These are phyloP conservation scores for Cicer cuneatum DNA, from an alignment of 306 rosid genomes.

Conservation along the genomic window DNA sequence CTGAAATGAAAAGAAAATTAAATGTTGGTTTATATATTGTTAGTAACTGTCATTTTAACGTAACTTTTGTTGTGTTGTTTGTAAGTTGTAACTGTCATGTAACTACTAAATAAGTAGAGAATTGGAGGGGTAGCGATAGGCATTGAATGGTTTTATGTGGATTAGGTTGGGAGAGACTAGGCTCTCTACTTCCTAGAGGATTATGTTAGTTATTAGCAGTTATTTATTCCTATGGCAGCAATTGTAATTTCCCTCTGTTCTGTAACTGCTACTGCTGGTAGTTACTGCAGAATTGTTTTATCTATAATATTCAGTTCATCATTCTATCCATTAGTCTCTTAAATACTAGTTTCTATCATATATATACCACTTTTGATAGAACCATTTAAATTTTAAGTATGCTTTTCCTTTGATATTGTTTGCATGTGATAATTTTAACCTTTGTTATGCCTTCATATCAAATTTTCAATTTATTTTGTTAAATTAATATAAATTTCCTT, in stretches of 20 bases:
- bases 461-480: slow-evolving; percentile 5
- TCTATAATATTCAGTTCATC: not conserved
- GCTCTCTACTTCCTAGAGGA: too few relatives aligned
- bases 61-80: too few relatives aligned
- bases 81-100: too few relatives aligned
- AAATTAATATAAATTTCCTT: slow-evolving; percentile 28
- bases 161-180: too few relatives aligned
- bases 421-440: slow-evolving; percentile 6
- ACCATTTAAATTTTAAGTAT: not conserved
- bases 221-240: not conserved
- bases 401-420: slow-evolving; percentile 7
- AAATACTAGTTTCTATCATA: not conserved
- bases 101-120: too few relatives aligned
- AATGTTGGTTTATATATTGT: not conserved
- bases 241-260: not conserved
- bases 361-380: not conserved
- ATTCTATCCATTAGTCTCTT: not conserved
- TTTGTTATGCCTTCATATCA: slow-evolving; percentile 38
- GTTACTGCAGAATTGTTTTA: not conserved
- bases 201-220: too few relatives aligned
- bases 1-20: slow-evolving; percentile 7
- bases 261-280: slow-evolving; percentile 1
- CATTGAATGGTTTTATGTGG: too few relatives aligned
- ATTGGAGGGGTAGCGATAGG: too few relatives aligned
- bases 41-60: too few relatives aligned